Percentiles rank a stretch among this genome's conserved stretches.
Conservation (phyloP, 148 eudicot genomes). For the Vaccinium darrowii region DNA sequence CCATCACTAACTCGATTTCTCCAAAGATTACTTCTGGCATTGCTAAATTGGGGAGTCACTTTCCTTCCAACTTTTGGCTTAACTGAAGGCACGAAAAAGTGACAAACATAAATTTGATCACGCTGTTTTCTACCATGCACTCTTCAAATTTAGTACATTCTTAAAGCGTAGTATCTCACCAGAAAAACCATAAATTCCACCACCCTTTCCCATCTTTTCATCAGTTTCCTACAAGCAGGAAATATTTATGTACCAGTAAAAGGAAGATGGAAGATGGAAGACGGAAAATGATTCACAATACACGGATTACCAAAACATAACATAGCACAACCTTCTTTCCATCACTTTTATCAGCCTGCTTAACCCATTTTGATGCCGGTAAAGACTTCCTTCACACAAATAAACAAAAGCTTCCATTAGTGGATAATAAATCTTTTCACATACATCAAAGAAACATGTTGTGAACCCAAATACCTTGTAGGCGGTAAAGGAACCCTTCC, state of each 20-base stretch:
- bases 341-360: conserved; percentile 27
- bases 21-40: conserved; percentile 39
- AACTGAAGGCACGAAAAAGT: conserved; percentile 35
- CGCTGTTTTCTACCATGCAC: not conserved
- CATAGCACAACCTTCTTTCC: conserved; percentile 36
- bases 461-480: conserved; percentile 42
- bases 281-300: not conserved
- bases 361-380: conserved; percentile 45
- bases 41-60: conserved; percentile 41
- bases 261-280: conserved; percentile 2
- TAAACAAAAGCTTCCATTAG: conserved; percentile 20
- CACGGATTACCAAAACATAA: conserved; percentile 3
- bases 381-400: conserved; percentile 59
- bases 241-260: conserved; percentile 1
- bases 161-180: conserved; percentile 42
- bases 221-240: conserved; percentile 41
- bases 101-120: not conserved
- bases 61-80: conserved; percentile 49
- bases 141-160: not conserved
- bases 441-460: conserved; percentile 1
- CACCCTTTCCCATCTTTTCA: conserved; percentile 32
- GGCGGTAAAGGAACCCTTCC: conserved; percentile 31
- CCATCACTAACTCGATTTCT: conserved; percentile 56
- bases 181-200: conserved; percentile 46
- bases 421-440: not conserved